Base-by-base conservation (phyloP, 371 early-diverging fungal genomes). In the Rhizopus delemar region DNA sequence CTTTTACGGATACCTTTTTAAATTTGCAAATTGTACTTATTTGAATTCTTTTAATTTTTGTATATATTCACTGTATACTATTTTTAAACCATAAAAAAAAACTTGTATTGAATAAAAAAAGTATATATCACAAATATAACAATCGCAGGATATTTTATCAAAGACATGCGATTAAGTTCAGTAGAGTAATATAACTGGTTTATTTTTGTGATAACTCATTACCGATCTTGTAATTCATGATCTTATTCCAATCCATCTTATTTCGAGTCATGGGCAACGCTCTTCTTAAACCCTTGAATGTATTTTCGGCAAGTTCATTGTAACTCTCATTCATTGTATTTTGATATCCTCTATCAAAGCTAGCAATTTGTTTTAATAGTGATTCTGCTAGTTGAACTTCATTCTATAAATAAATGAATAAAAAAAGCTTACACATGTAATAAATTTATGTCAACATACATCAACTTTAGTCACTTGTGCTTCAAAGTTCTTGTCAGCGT, bases 181-280 rank as follows among this genome's bases (percentile, higher is more conserved):
- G 22, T 22, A 9, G 33, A 31, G 29, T 28, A 29, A 5, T n/a
- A n/a, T 13, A 46, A n/a, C 7, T 12, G 13, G 2, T 36, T 74
- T 69, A 70, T 67, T 73, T 83, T 53, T 74, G 73, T 29, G 80
- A 49, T 49, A 84, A 63, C 60, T 81, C 83, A 53, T 59, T 75
- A 16, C 81, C 85, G 65, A 85, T 77, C 66, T 83, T 85, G 59
- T 85, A 85, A 38, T 83, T 85, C 55, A 78, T 63, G 48, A 85
- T 81, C 69, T 88, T 92, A 73, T 90, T 86, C 96, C 98, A 97
- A 63, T 98, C 96, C 46, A 98, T 71, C 72, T 94, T 94, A 61
- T 85, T 90, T 43, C 93, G 86, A 0, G 97, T 97, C 60, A 94
- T 77, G 8, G 99, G 99, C 53, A 98, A 72, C 32, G 92, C 89